Evolutionary conservation across 257 asterid genomes (phyloP), one percentile per base, ranked within the genome.

Genomic region (Sherardia arvensis): DNA sequence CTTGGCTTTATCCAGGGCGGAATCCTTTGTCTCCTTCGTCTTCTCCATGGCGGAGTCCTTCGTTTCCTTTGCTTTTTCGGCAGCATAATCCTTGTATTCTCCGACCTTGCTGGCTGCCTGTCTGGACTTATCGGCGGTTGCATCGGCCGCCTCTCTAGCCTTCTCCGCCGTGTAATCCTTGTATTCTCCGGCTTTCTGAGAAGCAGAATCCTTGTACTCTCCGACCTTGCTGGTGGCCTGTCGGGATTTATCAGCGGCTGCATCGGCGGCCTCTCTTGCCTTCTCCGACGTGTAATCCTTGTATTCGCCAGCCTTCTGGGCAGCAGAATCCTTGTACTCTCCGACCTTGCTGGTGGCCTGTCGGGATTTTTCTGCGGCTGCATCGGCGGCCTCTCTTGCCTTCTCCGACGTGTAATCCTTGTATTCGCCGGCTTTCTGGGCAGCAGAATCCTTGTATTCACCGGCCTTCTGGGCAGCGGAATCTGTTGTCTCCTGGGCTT

Each of bases 331-430:
- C 14, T 36, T 47, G 8, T 61, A 45, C 8, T 67, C 65, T 17
- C 57, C 33, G n/a, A 83, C 83, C 0, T 83, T 86, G 36, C 0
- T 27, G 81, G 21, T 17, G 5, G 63, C 63, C 36, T 59, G 47
- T 28, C 27, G 21, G 11, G 27, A 33, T 27, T 59, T 59, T 1
- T 71, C 77, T 1, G 49, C 49, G 0, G 76, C 40, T 1, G 63
- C 36, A 1, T 70, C 65, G 21, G 73, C 73, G 0, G 74, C 66
- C 12, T 70, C 71, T 18, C 73, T 49, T 12, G 66, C 26, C 74
- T 76, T 81, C 32, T 81, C 72, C 18, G 45, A 40, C 0, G 66
- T 62, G 5, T 25, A 43, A 62, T 62, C 66, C 56, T 38, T 61
- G 53, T 61, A 61, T 5, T 38, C 66, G 0, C 71, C 67, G 0